Evolutionary conservation across 192 early-diverging fungal genomes (phyloP).

Genomic region (Backusella luteola): DNA sequence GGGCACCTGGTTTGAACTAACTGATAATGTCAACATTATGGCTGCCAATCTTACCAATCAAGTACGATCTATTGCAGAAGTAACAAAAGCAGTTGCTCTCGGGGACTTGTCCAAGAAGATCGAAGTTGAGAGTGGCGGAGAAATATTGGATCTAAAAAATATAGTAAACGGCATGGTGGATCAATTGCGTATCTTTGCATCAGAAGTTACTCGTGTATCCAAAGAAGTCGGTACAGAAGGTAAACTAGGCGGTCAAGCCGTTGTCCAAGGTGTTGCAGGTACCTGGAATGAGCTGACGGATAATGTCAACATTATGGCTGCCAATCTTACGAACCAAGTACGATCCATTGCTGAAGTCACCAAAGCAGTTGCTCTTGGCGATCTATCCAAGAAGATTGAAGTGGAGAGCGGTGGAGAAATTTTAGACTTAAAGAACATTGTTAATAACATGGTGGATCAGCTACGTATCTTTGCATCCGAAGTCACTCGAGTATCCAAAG

Average conservation of each 20-base stretch:
- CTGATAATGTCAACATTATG: slow-evolving; percentile 59
- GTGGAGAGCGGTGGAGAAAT: slow-evolving; percentile 54
- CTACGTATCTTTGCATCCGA: slow-evolving; percentile 58
- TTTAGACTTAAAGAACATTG: slow-evolving; percentile 54
- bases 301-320: slow-evolving; percentile 60
- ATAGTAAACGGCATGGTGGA: slow-evolving; percentile 72
- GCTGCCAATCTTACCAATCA: slow-evolving; percentile 46
- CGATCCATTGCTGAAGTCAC: slow-evolving; percentile 52
- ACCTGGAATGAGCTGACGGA: slow-evolving; percentile 59
- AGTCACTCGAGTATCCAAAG: slow-evolving; percentile 59
- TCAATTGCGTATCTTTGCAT: slow-evolving; percentile 48
- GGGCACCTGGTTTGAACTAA: slow-evolving; percentile 54
- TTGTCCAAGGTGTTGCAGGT: slow-evolving; percentile 48
- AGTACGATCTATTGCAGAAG: slow-evolving; percentile 57
- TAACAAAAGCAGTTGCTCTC: slow-evolving; percentile 61
- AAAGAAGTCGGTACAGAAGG: slow-evolving; percentile 68
- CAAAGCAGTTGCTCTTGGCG: slow-evolving; percentile 50
- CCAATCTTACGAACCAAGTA: slow-evolving; percentile 51
- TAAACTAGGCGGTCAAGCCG: slow-evolving; percentile 58
- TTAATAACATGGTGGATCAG: slow-evolving; percentile 65
- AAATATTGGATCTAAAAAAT: slow-evolving; percentile 64
- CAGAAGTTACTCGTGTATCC: slow-evolving; percentile 63
- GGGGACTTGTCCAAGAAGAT: slow-evolving; percentile 69
- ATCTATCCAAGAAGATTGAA: slow-evolving; percentile 48
- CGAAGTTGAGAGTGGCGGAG: slow-evolving; percentile 59